Conservation (phyloP, 2,329 filamentous ascomycete genomes). For the Sporothrix pseudoabietina region DNA sequence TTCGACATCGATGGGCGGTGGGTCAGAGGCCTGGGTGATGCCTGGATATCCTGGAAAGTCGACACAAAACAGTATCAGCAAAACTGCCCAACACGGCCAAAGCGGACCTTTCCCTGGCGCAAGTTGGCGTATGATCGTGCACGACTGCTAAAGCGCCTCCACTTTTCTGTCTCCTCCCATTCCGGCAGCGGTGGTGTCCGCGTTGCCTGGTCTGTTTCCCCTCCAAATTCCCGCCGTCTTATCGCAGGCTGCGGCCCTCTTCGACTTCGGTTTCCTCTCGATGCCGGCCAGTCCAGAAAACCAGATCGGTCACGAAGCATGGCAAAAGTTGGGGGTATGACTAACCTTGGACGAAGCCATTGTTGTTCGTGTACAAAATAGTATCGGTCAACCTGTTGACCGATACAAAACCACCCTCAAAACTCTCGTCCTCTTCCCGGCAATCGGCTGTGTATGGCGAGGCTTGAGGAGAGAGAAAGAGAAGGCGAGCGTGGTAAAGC, state of each 20-base stretch:
- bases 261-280: neutral
- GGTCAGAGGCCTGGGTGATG: conserved; percentile 67
- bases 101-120: neutral
- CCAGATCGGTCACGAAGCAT: neutral
- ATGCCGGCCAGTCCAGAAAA: neutral
- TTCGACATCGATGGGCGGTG: conserved; percentile 63
- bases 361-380: conserved; percentile 30
- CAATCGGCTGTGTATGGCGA: neutral
- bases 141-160: neutral
- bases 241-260: neutral
- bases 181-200: neutral
- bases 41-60: conserved; percentile 59
- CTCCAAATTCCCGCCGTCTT: neutral
- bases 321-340: conserved; percentile 1
- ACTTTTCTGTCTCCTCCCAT: neutral
- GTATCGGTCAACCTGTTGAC: conserved; percentile 13
- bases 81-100: conserved; percentile 37
- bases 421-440: conserved; percentile 22
- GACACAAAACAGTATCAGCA: conserved; percentile 31
- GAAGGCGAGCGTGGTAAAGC: neutral
- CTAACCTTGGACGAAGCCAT: conserved; percentile 41
- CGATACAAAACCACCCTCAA: neutral
- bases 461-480: neutral
- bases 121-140: conserved; percentile 5
- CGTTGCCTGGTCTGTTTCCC: neutral